These are phyloP conservation scores for Ustulina deusta DNA, from an alignment of 2,329 filamentous ascomycete species.

Conservation along the genomic window DNA sequence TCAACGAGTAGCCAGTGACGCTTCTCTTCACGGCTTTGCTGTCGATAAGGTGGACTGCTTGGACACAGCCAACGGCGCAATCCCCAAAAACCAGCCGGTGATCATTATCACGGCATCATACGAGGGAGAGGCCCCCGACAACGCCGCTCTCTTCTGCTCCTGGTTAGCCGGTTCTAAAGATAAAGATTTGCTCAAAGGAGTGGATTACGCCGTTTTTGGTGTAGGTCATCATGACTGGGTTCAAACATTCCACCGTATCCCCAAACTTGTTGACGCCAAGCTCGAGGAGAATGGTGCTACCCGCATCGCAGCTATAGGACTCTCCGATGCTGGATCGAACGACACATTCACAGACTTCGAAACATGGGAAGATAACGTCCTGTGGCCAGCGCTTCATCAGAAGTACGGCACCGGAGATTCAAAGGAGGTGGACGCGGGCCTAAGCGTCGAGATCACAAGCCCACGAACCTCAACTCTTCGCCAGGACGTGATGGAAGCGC, in stretches of 20 bases:
- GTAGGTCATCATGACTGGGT: slow-evolving; percentile 67
- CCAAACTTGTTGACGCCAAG: slow-evolving; percentile 63
- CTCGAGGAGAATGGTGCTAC: slow-evolving; percentile 61
- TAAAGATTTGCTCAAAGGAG: slow-evolving; percentile 62
- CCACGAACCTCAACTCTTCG: slow-evolving; percentile 68
- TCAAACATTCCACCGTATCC: slow-evolving; percentile 68
- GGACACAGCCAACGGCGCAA: slow-evolving; percentile 69
- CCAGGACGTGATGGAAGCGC: slow-evolving; percentile 72
- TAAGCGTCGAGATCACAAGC: slow-evolving; percentile 64
- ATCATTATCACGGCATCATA: slow-evolving; percentile 78
- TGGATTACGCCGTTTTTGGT: slow-evolving; percentile 77
- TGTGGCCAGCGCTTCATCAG: slow-evolving; percentile 64
- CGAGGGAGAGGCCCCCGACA: slow-evolving; percentile 79
- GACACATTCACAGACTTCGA: slow-evolving; percentile 70
- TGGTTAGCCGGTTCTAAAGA: slow-evolving; percentile 71
- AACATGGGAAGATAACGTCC: slow-evolving; percentile 65
- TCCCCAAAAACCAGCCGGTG: slow-evolving; percentile 71
- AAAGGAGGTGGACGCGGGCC: slow-evolving; percentile 43
- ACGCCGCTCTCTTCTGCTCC: slow-evolving; percentile 74
- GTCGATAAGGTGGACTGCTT: slow-evolving; percentile 66
- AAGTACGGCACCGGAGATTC: slow-evolving; percentile 46
- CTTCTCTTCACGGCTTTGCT: slow-evolving; percentile 68
- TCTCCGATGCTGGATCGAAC: slow-evolving; percentile 64
- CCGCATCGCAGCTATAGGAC: slow-evolving; percentile 60
- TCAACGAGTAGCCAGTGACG: slow-evolving; percentile 70